These are phyloP conservation scores for Trifolium dubium DNA, from an alignment of 306 rosid species.

Conservation along the genomic window DNA sequence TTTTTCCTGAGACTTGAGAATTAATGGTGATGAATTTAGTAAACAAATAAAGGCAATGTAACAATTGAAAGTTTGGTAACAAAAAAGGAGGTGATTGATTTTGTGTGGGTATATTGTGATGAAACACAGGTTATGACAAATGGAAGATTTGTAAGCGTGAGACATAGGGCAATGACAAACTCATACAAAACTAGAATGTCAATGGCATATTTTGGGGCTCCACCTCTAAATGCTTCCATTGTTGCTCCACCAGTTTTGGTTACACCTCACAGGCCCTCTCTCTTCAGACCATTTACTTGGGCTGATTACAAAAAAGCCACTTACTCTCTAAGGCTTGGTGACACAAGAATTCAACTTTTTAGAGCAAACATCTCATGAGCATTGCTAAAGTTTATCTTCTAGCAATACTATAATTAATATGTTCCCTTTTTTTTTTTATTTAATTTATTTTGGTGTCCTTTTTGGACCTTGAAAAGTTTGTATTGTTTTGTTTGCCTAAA, in stretches of 20 bases:
- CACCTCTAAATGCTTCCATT: conserved; percentile 55
- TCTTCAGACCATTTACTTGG: conserved; percentile 79
- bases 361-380: conserved; percentile 33
- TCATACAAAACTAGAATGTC: conserved; percentile 63
- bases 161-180: conserved; percentile 71
- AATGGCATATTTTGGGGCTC: conserved; percentile 72
- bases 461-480: conserved; percentile 12
- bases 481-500: conserved; percentile 33
- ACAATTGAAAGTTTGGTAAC: too few species aligned
- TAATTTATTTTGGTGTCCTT: conserved; percentile 15
- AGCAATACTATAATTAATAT: conserved; percentile 19
- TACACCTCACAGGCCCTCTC: conserved; percentile 52
- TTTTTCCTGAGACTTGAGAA: too few species aligned
- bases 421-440: neutral
- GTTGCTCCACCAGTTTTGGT: conserved; percentile 62
- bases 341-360: conserved; percentile 64
- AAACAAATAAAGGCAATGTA: neutral
- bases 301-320: conserved; percentile 75
- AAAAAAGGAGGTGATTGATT: conserved; percentile 14
- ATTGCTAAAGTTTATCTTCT: conserved; percentile 15
- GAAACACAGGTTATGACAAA: conserved; percentile 74
- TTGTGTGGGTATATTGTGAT: conserved; percentile 16
- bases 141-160: conserved; percentile 76
- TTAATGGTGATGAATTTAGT: too few species aligned
- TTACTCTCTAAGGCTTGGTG: conserved; percentile 65